Base-by-base conservation (phyloP, 805 yeast species). In the Pichia nanzhaoensis region DNA sequence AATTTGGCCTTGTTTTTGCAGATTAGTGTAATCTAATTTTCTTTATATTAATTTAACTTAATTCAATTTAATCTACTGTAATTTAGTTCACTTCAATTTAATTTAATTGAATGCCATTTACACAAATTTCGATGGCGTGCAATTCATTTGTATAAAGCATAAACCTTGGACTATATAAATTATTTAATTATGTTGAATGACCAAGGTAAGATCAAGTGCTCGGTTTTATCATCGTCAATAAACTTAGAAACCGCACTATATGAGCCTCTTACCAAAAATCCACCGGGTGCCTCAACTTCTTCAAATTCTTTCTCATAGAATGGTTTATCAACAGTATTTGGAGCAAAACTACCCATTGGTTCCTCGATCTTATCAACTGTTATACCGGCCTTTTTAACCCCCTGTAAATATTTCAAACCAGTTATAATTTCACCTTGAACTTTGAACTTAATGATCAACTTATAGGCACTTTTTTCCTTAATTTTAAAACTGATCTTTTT, bases 281-380 rank as follows among this genome's bases (percentile, higher is more conserved):
- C 97, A 38, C 87, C 74, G 32, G 97, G 97, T 5, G 96, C 96
- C 63, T 88, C 95, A 48, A 84, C 89, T 57, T 76, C 84, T 10
- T 82, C 84, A 53, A 79, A 82, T 34, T 59, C 64, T 21, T 55
- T 52, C 59, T 88, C 96, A 61, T 89, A 89, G 60, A 64, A 82
- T 8, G 95, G 95, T 59, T 82, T 85, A 36, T 77, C 86, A 46
- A 68, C 71, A 3, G 96, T 88, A 62, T 78, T 85, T 55, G 97
- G 97, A 9, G 95, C 90, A 63, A 82, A 90, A 3, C 93, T 82
- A 3, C 97, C 97, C 60, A 88, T 74, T 37, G 90, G 93, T 63
- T 88, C 95, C 52, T 86, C 95, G 36, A 81, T 67, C 60, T 83
- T 86, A 60, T 87, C 95, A 34, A 90, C 87, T 21, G 90, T 77